Conservation (phyloP, 257 asterid genomes). For the Penstemon davidsonii region DNA sequence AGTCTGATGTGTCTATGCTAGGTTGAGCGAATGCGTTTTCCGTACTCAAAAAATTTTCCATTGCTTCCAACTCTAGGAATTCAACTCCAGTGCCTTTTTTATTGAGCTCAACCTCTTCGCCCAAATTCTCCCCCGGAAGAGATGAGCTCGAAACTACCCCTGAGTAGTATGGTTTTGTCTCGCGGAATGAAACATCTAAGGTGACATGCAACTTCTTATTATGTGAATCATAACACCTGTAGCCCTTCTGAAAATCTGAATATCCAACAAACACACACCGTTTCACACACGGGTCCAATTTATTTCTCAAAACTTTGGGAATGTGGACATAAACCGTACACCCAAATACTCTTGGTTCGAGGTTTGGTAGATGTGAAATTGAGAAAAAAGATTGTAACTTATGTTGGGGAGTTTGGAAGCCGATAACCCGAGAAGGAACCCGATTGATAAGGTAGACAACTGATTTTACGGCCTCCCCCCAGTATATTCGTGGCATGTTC, state of each 20-base stretch:
- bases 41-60: background rate
- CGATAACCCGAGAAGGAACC: constrained; percentile 11
- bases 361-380: background rate
- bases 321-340: constrained; percentile 23
- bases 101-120: background rate
- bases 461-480: constrained; percentile 21
- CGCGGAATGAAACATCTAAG: background rate
- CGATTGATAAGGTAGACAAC: constrained; percentile 15
- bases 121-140: background rate
- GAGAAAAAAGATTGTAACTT: background rate
- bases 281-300: constrained; percentile 13
- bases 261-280: constrained; percentile 25
- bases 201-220: background rate
- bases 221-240: constrained; percentile 23
- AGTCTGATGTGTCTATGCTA: background rate
- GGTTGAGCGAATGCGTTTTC: background rate
- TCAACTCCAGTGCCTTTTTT: background rate
- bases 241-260: constrained; percentile 17
- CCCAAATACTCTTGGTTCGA: constrained; percentile 27
- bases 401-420: constrained; percentile 23
- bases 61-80: background rate
- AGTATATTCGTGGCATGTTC: constrained; percentile 9
- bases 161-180: background rate
- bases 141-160: background rate
- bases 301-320: background rate